Percentiles rank a stretch among this genome's conserved stretches.
Evolutionary conservation across 495 filamentous ascomycete species (phyloP).

Genomic region (Aspergillus sclerotiicarbonarius): DNA sequence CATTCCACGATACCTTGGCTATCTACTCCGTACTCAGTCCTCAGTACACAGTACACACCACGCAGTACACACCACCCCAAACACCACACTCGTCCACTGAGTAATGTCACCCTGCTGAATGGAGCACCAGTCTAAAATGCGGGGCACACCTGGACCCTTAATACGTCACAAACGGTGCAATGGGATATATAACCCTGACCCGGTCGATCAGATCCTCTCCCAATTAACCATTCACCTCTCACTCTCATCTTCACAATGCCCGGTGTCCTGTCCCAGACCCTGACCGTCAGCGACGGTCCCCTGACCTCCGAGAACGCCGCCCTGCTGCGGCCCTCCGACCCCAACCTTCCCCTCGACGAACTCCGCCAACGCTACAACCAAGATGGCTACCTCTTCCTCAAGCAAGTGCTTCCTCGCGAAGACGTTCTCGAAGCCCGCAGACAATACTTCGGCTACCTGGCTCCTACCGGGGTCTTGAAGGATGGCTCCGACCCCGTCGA

Average conservation of each 20-base stretch:
- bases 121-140: not conserved
- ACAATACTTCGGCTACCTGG: conserved; percentile 56
- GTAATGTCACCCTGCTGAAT: not conserved
- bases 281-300: conserved; percentile 53
- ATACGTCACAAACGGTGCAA: not conserved
- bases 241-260: conserved; percentile 25
- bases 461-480: conserved; percentile 55
- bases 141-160: not conserved
- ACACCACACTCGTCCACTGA: no score
- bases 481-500: conserved; percentile 39
- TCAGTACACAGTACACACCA: no score
- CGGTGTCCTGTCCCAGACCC: conserved; percentile 27
- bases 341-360: conserved; percentile 37
- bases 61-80: no score
- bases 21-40: not conserved
- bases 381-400: conserved; percentile 62
- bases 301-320: conserved; percentile 47
- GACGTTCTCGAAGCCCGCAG: conserved; percentile 56
- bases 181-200: not conserved
- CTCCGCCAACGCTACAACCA: conserved; percentile 51
- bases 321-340: conserved; percentile 41
- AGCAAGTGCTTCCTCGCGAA: conserved; percentile 54
- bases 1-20: not conserved
- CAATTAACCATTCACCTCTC: not conserved
- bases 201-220: not conserved